Base-by-base conservation (phyloP, 768 basidiomycete genomes). In the Phallus indusiatus region DNA sequence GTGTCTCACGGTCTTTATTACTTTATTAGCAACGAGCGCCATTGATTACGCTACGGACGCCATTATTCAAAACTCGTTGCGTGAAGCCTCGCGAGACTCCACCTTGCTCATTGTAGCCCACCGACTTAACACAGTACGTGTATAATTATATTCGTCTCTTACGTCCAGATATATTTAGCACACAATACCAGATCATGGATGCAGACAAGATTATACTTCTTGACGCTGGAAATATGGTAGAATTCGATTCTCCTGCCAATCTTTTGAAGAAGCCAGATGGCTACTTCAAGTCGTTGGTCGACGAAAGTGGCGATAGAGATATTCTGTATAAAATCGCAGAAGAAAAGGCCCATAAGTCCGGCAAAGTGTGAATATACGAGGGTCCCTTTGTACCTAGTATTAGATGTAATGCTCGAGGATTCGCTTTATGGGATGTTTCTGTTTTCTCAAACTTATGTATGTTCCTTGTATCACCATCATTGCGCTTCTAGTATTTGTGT, bases 121-220 rank as follows among this genome's bases (percentile, higher is more conserved):
- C 62, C 66, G 76, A 8, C 62, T 70, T 11, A 66, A 67, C 53
- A 75, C 73, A 2, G 42, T 42, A 42, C 28, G 28, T 28, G 28
- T 28, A 42, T 42, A 42, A 42, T 11, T 42, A 14, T 42, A 42
- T 10, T 10, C 42, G 3, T 3, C 12, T 5, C 12, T 79, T 14
- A 81, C 85, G 0, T 85, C 90, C 18, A 83, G 90, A 9, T 90
- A 92, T 59, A 90, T 90, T 5, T 89, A 91, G 72, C 75, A 86
- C 14, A 73, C 89, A 20, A 82, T 82, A 67, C 89, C 87, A 0
- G 42, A 74, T 76, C 54, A 73, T 74, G 70, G 73, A 74, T 60
- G 71, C 72, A 37, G 76, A 76, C 60, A 72, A 73, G 60, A 74
- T 77, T 53, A 65, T 65, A 60, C 62, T 65, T 4, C 56, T 65